Evolutionary conservation across 768 basidiomycete genomes (phyloP), one percentile per base, ranked within the genome.

Genomic region (Fomitopsis pulvina): DNA sequence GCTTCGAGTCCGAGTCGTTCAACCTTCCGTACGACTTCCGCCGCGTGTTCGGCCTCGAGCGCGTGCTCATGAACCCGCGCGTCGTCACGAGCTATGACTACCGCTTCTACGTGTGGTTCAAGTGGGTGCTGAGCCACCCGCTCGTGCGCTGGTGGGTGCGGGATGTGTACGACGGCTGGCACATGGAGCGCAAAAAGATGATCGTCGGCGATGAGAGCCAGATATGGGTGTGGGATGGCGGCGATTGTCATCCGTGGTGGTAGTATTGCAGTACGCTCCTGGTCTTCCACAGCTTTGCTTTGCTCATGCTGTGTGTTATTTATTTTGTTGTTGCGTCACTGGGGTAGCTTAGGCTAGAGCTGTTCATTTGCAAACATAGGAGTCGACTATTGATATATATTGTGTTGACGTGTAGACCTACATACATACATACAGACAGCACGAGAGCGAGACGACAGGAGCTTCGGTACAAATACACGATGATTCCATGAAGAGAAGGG

Each of bases 1-100:
- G 69, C 52, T 70, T 61, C 55, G 66, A 64, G 42, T 71, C 68
- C 2, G 72, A 74, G 56, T 69, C 62, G 1, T 74, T 72, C 60
- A 47, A 67, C 43, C 53, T 74, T 1, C 72, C 72, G 7, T 73
- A 74, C 55, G 73, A 74, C 47, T 50, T 74, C 16, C 62, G 73
- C 43, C 67, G 73, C 3, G 37, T 67, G 52, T 71, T 70, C 48
- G 64, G 63, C 16, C 42, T 74, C 54, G 58, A 68, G 46, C 60
- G 63, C 16, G 67, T 73, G 29, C 67, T 60, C 48, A 59, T 65
- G 32, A 72, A 74, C 54, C 67, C 72, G 28, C 66, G 66, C 34
- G 72, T 71, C 24, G 56, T 71, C 48, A 67, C 60, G 16, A 65
- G 51, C 24, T 74, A 74, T 55, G 53, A 59, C 21, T 69, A 68